Evolutionary conservation across 2,329 filamentous ascomycete species (phyloP).

Genomic region (Dryadomyces sulphureus): DNA sequence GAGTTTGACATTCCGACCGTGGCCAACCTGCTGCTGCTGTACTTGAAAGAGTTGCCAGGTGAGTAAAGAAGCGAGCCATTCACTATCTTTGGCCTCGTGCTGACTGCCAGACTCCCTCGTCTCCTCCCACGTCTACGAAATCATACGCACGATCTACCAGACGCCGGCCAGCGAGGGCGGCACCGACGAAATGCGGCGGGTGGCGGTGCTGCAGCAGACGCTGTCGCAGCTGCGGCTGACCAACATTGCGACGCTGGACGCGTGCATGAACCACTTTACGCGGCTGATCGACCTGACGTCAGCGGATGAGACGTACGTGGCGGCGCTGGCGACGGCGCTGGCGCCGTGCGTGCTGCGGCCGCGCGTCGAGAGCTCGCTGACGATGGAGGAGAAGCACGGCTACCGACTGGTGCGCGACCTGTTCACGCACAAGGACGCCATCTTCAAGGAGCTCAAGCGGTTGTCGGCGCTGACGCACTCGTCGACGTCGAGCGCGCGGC

Average conservation of each 20-base stretch:
- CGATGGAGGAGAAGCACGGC: conserved; percentile 88
- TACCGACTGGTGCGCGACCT: conserved; percentile 84
- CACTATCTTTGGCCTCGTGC: background rate
- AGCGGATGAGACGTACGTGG: conserved; percentile 75
- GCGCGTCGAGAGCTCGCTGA: conserved; percentile 73
- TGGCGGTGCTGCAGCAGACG: conserved; percentile 88
- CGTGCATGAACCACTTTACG: conserved; percentile 95
- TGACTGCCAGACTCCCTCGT: conserved; percentile 69
- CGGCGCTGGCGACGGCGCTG: conserved; percentile 57
- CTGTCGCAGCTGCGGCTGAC: conserved; percentile 87
- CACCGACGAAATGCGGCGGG: conserved; percentile 50
- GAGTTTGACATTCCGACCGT: conserved; percentile 91
- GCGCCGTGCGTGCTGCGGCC: conserved; percentile 82
- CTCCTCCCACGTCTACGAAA: conserved; percentile 96
- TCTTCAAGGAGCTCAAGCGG: conserved; percentile 92
- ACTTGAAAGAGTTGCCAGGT: conserved; percentile 89
- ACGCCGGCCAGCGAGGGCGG: conserved; percentile 63
- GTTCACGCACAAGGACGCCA: conserved; percentile 84
- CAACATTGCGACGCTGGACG: conserved; percentile 97
- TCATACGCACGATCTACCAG: conserved; percentile 91
- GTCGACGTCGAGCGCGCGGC: conserved; percentile 18
- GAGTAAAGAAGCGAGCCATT: conserved; percentile 19
- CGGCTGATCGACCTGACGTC: conserved; percentile 93
- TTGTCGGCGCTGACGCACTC: conserved; percentile 57
- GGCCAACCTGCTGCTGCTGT: conserved; percentile 83